A percentile compares a stretch with the other conserved stretches of the same genome.
Conservation (phyloP, 2,329 filamentous ascomycete species). For the Cladosporium sp. region DNA sequence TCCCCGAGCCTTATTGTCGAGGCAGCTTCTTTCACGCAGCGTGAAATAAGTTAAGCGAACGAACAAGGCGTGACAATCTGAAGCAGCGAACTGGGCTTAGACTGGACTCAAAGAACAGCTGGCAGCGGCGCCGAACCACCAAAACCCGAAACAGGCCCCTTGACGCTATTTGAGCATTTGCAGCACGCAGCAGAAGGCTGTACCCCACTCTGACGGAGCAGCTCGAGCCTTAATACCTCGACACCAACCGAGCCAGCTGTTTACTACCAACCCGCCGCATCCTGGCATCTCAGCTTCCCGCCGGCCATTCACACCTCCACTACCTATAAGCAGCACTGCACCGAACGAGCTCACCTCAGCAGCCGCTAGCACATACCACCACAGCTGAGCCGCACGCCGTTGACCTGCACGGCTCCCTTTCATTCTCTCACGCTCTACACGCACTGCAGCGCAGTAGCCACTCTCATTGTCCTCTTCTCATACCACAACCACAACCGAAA, state of each 20-base stretch:
- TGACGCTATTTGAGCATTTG: neutral
- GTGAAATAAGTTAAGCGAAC: neutral
- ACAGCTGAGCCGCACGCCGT: neutral
- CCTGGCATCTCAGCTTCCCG: neutral
- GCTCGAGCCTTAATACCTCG: neutral
- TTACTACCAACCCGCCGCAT: neutral
- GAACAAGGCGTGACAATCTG: conserved; percentile 4
- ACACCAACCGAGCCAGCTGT: neutral
- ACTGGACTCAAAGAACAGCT: conserved; percentile 5
- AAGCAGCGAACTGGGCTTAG: neutral
- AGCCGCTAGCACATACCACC: neutral
- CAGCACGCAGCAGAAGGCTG: neutral
- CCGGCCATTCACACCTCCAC: neutral
- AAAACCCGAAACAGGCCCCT: neutral
- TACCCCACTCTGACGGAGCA: neutral
- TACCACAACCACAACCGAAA: neutral
- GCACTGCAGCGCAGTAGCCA: conserved; percentile 11
- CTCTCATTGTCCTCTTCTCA: neutral
- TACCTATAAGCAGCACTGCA: neutral
- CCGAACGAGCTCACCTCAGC: conserved; percentile 1
- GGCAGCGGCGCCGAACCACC: neutral
- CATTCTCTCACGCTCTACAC: neutral
- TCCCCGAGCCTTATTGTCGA: neutral
- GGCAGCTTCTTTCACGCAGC: neutral
- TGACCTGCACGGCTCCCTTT: neutral